A percentile compares a stretch with the other conserved stretches of the same genome.
Evolutionary conservation across 768 basidiomycete genomes (phyloP).

Genomic region (Termitomyces sp.): DNA sequence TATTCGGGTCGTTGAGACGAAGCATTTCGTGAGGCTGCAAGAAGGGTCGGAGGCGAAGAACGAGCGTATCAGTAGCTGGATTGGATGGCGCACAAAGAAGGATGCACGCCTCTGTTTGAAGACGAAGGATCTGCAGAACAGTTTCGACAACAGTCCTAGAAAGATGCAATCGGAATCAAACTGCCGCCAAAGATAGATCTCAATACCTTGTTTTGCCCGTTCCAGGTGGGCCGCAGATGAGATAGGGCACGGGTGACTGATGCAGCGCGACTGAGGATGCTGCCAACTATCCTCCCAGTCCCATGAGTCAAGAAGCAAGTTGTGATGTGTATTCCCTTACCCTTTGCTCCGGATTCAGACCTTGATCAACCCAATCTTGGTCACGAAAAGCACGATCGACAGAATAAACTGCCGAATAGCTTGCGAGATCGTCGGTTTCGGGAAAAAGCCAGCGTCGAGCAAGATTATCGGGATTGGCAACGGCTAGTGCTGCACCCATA

Average conservation of each 20-base stretch:
- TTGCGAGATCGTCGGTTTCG: conserved; percentile 24
- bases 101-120: conserved; percentile 40
- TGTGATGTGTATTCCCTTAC: conserved; percentile 18
- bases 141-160: conserved; percentile 42
- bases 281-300: conserved; percentile 27
- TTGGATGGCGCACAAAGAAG: conserved; percentile 49
- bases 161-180: background rate
- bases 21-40: conserved; percentile 40
- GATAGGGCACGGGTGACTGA: conserved; percentile 40
- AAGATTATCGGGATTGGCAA: conserved; percentile 19
- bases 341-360: conserved; percentile 42
- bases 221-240: conserved; percentile 47
- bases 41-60: conserved; percentile 29
- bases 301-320: background rate
- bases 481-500: conserved; percentile 20
- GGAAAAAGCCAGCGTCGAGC: conserved; percentile 44
- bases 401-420: conserved; percentile 14
- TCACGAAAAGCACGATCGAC: conserved; percentile 22
- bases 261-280: conserved; percentile 36
- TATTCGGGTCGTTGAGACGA: conserved; percentile 41
- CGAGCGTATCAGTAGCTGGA: conserved; percentile 46
- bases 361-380: conserved; percentile 37
- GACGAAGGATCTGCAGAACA: conserved; percentile 43
- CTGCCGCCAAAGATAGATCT: background rate
- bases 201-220: conserved; percentile 47